These are phyloP conservation scores for Botrytis byssoidea DNA, from an alignment of 2,329 filamentous ascomycete species.

Conservation along the genomic window DNA sequence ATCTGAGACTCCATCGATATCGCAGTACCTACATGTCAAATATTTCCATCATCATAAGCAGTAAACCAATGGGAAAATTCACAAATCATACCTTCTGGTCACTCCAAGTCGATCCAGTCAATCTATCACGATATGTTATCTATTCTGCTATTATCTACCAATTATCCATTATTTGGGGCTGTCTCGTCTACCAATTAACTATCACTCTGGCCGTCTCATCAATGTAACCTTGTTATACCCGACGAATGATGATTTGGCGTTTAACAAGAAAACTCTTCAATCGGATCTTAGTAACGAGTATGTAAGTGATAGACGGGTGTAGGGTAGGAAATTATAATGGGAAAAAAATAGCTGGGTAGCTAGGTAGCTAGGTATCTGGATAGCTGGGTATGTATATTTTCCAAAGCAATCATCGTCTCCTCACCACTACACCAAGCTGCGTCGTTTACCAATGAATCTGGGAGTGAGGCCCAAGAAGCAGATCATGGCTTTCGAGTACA, in stretches of 20 bases:
- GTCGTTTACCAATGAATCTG: conserved; percentile 32
- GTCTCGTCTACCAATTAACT: neutral
- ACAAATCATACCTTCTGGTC: neutral
- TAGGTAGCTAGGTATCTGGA: no score
- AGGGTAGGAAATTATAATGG: neutral
- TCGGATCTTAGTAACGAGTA: no score
- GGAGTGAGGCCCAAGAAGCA: conserved; percentile 18
- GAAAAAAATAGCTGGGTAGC: neutral
- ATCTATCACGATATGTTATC: neutral
- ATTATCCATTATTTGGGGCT: neutral
- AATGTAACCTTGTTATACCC: conserved; percentile 26
- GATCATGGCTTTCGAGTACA: conserved; percentile 31
- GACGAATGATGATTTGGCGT: conserved; percentile 35
- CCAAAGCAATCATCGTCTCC: conserved; percentile 26
- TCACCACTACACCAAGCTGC: conserved; percentile 21
- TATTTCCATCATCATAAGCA: neutral
- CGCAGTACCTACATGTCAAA: neutral
- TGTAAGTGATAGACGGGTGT: neutral
- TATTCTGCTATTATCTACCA: neutral
- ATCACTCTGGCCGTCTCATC: neutral
- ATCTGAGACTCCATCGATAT: neutral
- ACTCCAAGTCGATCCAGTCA: neutral
- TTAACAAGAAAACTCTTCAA: conserved; percentile 24
- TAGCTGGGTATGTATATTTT: neutral
- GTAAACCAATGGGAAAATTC: conserved; percentile 4